These are phyloP conservation scores for Fusarium multiceps DNA, from an alignment of 2,329 filamentous ascomycete species.

Conservation along the genomic window DNA sequence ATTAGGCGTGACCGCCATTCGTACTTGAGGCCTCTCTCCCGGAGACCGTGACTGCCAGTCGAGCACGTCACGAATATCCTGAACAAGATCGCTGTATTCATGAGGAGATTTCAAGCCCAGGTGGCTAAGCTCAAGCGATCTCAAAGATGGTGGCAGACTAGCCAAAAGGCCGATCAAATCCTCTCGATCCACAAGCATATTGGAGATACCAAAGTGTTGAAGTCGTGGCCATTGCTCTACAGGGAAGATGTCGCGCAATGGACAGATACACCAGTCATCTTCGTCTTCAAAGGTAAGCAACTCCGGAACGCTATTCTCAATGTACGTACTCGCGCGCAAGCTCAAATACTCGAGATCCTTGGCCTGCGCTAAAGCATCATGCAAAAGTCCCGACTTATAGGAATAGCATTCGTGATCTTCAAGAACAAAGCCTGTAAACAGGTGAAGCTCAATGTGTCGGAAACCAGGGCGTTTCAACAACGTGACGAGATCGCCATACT, in stretches of 20 bases:
- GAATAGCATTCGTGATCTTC: fast-evolving
- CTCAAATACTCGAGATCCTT: not conserved
- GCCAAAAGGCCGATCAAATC: not conserved
- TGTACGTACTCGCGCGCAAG: not conserved
- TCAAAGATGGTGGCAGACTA: not conserved
- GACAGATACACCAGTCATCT: fast-evolving
- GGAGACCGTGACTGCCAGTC: not conserved
- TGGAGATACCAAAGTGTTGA: not conserved
- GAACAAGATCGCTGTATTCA: not conserved
- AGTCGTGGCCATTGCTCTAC: not conserved
- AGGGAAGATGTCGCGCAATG: fast-evolving
- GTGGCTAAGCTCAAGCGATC: not conserved
- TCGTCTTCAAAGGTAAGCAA: fast-evolving
- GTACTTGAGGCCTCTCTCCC: not conserved
- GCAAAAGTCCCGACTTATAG: not conserved
- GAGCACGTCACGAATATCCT: not conserved
- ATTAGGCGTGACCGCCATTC: not conserved
- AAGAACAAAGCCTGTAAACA: not conserved
- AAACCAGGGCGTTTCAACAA: not conserved
- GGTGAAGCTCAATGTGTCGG: not conserved
- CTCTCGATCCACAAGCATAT: not conserved
- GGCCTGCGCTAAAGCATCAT: not conserved
- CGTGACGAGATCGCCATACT: not conserved
- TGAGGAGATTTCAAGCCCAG: fast-evolving
- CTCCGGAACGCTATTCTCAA: fast-evolving